Percentiles rank a stretch among this genome's conserved stretches.
These are phyloP conservation scores for Termitomyces titanicus DNA, from an alignment of 768 basidiomycete genomes.

Conservation along the genomic window DNA sequence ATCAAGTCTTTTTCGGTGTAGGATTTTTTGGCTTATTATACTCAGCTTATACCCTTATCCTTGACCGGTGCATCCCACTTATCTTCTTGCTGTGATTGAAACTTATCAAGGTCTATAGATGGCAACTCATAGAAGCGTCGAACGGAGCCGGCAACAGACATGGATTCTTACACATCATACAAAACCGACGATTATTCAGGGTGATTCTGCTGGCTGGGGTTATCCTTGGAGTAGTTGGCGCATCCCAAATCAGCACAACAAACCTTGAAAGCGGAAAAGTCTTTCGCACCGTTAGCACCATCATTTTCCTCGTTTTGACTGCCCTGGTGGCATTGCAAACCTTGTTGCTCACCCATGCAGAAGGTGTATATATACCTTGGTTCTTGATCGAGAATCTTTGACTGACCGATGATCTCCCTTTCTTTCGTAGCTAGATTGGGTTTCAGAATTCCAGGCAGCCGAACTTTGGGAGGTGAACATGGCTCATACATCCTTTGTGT, in stretches of 20 bases:
- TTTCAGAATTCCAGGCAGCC: neutral
- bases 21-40: slow-evolving; percentile 40
- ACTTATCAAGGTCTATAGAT: slow-evolving; percentile 6
- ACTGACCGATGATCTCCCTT: neutral
- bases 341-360: slow-evolving; percentile 16
- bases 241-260: slow-evolving; percentile 11
- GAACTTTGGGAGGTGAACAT: slow-evolving; percentile 24
- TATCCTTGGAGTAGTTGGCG: slow-evolving; percentile 30
- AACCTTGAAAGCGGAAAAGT: slow-evolving; percentile 15
- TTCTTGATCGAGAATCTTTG: neutral
- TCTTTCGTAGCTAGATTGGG: neutral
- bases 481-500: slow-evolving; percentile 26
- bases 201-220: slow-evolving; percentile 25
- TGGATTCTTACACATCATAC: slow-evolving; percentile 16
- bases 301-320: slow-evolving; percentile 34
- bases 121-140: slow-evolving; percentile 12
- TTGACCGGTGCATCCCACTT: slow-evolving; percentile 32
- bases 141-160: slow-evolving; percentile 5
- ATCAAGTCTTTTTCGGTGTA: slow-evolving; percentile 34
- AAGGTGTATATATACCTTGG: slow-evolving; percentile 1
- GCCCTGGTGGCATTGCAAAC: slow-evolving; percentile 28
- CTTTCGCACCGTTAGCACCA: slow-evolving; percentile 28
- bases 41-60: slow-evolving; percentile 35
- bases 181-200: slow-evolving; percentile 29
- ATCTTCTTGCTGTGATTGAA: neutral